Conservation (phyloP, 2,329 filamentous ascomycete species). For the Arthroderma sp. region DNA sequence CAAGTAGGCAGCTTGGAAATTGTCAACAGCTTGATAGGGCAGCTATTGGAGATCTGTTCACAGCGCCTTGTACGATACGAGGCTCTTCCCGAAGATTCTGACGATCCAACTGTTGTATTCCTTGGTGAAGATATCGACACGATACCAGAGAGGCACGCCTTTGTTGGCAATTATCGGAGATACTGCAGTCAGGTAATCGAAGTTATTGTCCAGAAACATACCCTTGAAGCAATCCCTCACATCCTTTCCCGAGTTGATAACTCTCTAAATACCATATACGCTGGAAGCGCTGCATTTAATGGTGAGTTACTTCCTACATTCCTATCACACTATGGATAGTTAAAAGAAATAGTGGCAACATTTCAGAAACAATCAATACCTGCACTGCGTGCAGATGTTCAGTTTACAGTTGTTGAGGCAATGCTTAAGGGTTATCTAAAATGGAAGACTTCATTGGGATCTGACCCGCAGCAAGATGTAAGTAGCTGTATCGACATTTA, state of each 20-base stretch:
- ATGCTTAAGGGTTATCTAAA: conserved; percentile 79
- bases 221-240: conserved; percentile 74
- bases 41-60: conserved; percentile 71
- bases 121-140: conserved; percentile 92
- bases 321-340: neutral
- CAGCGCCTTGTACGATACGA: conserved; percentile 79
- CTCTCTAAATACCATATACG: conserved; percentile 63
- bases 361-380: conserved; percentile 33
- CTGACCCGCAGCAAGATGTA: conserved; percentile 40
- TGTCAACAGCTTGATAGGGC: conserved; percentile 54
- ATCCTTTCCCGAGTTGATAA: conserved; percentile 70
- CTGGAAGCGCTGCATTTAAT: conserved; percentile 54
- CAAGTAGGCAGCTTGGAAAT: conserved; percentile 49
- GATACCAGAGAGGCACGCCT: conserved; percentile 82
- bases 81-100: conserved; percentile 65
- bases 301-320: conserved; percentile 34
- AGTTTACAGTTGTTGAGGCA: conserved; percentile 80
- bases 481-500: conserved; percentile 10
- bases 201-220: conserved; percentile 66
- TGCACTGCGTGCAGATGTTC: conserved; percentile 64
- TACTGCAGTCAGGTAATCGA: conserved; percentile 85
- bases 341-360: conserved; percentile 21
- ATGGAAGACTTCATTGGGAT: conserved; percentile 51
- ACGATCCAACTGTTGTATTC: conserved; percentile 68
- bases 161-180: conserved; percentile 86